Conservation (phyloP, 2,329 filamentous ascomycete genomes). For the Aspergillus pseudotamarii region DNA sequence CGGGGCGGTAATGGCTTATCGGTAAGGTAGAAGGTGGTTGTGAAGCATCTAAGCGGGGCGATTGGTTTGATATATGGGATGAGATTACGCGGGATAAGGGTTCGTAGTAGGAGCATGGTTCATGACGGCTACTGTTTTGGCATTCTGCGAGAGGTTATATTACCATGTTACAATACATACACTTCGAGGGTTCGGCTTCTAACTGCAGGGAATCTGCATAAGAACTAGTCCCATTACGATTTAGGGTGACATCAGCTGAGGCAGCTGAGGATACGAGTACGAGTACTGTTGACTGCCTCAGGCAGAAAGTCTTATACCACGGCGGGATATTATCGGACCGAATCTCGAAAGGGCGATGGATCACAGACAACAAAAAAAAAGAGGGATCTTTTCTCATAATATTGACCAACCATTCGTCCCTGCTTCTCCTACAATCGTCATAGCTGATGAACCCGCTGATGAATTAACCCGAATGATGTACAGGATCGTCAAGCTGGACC, state of each 20-base stretch:
- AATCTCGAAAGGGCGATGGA: neutral
- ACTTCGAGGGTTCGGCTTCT: neutral
- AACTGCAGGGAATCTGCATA: no score
- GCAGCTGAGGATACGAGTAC: neutral
- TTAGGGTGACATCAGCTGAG: neutral
- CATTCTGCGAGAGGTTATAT: neutral
- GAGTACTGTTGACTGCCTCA: neutral
- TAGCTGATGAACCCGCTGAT: neutral
- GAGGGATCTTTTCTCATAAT: neutral
- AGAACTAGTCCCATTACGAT: neutral
- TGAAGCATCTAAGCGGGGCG: constrained; percentile 23
- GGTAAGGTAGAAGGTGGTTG: constrained; percentile 22
- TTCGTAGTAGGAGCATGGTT: constrained; percentile 14
- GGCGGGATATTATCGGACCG: neutral
- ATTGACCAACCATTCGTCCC: neutral
- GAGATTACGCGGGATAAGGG: neutral
- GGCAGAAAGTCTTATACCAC: neutral
- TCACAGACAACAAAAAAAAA: neutral
- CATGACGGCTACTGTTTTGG: constrained; percentile 7
- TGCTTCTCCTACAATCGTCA: neutral
- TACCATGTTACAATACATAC: neutral
- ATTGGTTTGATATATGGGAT: neutral
- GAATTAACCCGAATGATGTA: neutral
- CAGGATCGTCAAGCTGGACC: neutral
- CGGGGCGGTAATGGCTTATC: constrained; percentile 73